A percentile compares a stretch with the other conserved stretches of the same genome.
Evolutionary conservation across 106 monocot species (phyloP).

Genomic region (Acanthochlamys bracteata): DNA sequence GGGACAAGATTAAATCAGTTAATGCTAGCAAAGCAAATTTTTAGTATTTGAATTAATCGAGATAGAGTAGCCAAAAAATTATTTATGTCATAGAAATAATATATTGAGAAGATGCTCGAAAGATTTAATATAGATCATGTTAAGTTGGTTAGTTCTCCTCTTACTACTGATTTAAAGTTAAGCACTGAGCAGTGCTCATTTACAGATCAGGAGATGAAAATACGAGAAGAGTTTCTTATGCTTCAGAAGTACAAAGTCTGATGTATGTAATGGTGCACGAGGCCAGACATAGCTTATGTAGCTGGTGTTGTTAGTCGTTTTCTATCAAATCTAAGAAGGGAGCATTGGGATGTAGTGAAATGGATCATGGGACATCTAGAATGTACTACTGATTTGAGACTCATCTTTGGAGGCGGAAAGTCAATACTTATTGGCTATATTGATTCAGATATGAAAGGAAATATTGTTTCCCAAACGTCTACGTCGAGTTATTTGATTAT

Average conservation of each 20-base stretch:
- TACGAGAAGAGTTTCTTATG: background rate
- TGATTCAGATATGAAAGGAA: background rate
- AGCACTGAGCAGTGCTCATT: background rate
- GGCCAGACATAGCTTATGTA: background rate
- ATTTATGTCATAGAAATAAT: background rate
- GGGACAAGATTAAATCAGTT: background rate
- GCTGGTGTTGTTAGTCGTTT: background rate
- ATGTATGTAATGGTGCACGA: background rate
- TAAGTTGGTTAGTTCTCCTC: background rate
- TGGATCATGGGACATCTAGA: background rate
- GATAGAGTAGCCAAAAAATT: background rate
- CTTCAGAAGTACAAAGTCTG: background rate
- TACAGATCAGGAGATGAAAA: background rate
- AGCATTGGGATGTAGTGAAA: background rate
- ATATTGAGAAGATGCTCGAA: background rate
- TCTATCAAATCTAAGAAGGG: background rate
- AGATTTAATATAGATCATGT: background rate
- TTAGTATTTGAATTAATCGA: background rate
- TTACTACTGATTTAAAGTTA: background rate
- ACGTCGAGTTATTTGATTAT: background rate
- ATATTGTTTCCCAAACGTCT: background rate
- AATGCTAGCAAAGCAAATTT: background rate
- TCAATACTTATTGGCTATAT: background rate
- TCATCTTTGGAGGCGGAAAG: background rate
- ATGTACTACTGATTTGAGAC: background rate